phyloP scores from a whole-genome alignment of 139 green algal genomes.

The Yamagishiella unicocca region DNA sequence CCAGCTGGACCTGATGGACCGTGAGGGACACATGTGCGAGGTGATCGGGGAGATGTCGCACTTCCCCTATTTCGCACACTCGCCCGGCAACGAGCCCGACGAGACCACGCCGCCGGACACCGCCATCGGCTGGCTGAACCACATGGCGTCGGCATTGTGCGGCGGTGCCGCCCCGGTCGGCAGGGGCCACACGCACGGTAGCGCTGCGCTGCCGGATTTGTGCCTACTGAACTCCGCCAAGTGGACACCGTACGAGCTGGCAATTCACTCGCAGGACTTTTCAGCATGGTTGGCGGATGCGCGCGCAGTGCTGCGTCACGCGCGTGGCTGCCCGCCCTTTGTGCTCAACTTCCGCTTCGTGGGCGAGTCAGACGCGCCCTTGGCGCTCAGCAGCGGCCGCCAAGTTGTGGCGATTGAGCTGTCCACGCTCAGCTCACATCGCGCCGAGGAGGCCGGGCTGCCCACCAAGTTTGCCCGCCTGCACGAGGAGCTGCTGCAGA shows the following conservation, averaged over 20 bases:
- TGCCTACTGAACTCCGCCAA: constrained; percentile 42
- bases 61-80: constrained; percentile 41
- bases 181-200: neutral
- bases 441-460: neutral
- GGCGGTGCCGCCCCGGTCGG: neutral
- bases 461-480: constrained; percentile 25
- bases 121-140: constrained; percentile 42
- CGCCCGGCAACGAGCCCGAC: neutral
- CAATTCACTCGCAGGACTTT: constrained; percentile 52
- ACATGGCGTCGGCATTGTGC: constrained; percentile 39
- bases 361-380: constrained; percentile 42
- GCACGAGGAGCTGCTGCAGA: constrained; percentile 51
- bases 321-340: constrained; percentile 54
- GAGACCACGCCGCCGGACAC: constrained; percentile 27
- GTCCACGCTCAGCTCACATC: neutral
- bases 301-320: constrained; percentile 37
- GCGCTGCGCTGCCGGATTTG: neutral
- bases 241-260: constrained; percentile 48
- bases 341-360: constrained; percentile 54
- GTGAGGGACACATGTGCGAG: constrained; percentile 49
- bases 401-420: constrained; percentile 56
- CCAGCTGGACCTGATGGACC: constrained; percentile 47
- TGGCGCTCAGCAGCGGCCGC: constrained; percentile 37
- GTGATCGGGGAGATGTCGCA: constrained; percentile 43
- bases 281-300: constrained; percentile 49